Percentiles rank a stretch among this genome's conserved stretches.
These are phyloP conservation scores for Sugiyamaella americana DNA, from an alignment of 805 yeast genomes.

Conservation along the genomic window DNA sequence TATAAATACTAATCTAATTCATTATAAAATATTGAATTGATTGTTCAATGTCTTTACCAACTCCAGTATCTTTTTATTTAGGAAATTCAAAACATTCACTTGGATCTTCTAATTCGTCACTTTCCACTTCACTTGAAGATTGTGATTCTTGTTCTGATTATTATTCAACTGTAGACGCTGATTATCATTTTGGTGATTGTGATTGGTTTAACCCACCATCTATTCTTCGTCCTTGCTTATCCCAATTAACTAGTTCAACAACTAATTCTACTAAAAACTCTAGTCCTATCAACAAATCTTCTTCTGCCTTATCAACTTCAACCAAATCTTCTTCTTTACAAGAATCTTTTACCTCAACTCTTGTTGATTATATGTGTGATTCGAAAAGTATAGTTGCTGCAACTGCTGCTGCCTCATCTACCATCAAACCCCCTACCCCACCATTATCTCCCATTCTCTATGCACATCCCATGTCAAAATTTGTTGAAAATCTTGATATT, in stretches of 20 bases:
- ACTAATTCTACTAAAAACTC: too few relatives aligned
- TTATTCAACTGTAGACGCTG: not conserved
- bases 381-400: not conserved
- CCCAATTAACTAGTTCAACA: not conserved
- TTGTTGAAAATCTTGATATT: conserved; percentile 6
- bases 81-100: not conserved
- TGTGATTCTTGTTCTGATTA: not conserved
- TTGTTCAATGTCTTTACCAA: not conserved
- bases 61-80: not conserved
- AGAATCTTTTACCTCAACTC: not conserved
- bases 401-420: not conserved
- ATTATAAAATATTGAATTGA: too few relatives aligned
- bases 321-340: not conserved
- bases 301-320: not conserved
- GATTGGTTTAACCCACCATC: not conserved
- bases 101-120: not conserved
- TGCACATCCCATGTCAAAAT: conserved; percentile 8
- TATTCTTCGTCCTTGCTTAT: not conserved
- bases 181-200: not conserved
- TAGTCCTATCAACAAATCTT: too few relatives aligned
- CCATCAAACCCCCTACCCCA: conserved; percentile 8
- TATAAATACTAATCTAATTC: too few relatives aligned
- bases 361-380: not conserved
- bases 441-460: conserved; percentile 11
- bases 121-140: not conserved